Conservation (phyloP, 306 rosid genomes). For the Cucurbita argyrosperma region DNA sequence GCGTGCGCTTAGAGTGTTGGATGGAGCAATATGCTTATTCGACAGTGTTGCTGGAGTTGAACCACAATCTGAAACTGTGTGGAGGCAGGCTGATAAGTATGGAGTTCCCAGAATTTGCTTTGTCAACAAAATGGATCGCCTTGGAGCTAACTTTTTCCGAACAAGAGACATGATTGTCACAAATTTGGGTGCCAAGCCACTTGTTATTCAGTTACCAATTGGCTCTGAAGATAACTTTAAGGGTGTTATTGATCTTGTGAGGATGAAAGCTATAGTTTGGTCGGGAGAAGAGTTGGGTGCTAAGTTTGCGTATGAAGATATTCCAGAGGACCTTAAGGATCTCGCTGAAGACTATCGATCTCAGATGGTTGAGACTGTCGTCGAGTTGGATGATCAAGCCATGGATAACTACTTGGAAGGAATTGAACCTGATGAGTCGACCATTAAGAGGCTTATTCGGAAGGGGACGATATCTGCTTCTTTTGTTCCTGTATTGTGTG, state of each 20-base stretch:
- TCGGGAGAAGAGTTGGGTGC: slow-evolving; percentile 96
- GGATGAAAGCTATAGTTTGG: slow-evolving; percentile 89
- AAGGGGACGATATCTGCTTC: slow-evolving; percentile 51
- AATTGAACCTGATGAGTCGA: slow-evolving; percentile 71
- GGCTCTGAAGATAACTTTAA: slow-evolving; percentile 73
- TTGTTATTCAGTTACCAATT: slow-evolving; percentile 77
- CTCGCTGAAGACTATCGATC: slow-evolving; percentile 58
- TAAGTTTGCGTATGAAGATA: slow-evolving; percentile 55
- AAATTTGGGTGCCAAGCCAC: slow-evolving; percentile 89
- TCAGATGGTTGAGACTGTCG: slow-evolving; percentile 61
- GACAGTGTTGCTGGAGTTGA: slow-evolving; percentile 99
- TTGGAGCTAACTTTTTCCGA: slow-evolving; percentile 84
- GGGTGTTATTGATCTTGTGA: slow-evolving; percentile 84
- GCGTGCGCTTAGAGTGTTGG: slow-evolving; percentile 93
- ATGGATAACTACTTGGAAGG: slow-evolving; percentile 93
- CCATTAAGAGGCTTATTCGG: slow-evolving; percentile 56
- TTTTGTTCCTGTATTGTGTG: slow-evolving; percentile 89
- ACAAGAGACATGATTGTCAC: slow-evolving; percentile 94
- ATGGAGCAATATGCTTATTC: slow-evolving; percentile 89
- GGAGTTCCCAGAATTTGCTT: slow-evolving; percentile 95
- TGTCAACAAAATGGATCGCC: slow-evolving; percentile 95
- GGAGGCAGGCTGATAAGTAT: slow-evolving; percentile 97
- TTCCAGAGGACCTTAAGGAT: slow-evolving; percentile 61
- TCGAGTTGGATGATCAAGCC: slow-evolving; percentile 68
- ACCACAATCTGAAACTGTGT: slow-evolving; percentile 93